A percentile compares a stretch with the other conserved stretches of the same genome.
Evolutionary conservation across 2,329 filamentous ascomycete species (phyloP).

Genomic region (Colletotrichum gigasporum): DNA sequence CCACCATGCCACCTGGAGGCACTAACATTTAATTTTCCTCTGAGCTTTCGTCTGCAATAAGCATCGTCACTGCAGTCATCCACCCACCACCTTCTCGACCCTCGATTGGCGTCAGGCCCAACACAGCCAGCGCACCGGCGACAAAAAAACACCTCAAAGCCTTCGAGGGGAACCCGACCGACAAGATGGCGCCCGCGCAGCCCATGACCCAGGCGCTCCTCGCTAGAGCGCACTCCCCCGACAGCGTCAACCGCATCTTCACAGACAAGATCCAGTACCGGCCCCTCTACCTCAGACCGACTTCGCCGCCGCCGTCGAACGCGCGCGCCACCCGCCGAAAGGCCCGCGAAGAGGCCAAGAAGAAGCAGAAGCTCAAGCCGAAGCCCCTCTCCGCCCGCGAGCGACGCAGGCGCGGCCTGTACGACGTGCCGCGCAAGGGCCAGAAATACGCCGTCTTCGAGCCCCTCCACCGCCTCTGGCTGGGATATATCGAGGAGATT

Average conservation of each 20-base stretch:
- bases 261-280: conserved; percentile 85
- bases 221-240: conserved; percentile 79
- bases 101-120: neutral
- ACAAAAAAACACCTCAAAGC: neutral
- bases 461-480: conserved; percentile 82
- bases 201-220: conserved; percentile 72
- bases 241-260: conserved; percentile 77
- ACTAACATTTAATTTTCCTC: conserved; percentile 35
- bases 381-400: conserved; percentile 82
- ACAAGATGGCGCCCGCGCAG: conserved; percentile 46
- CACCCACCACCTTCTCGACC: no score
- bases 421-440: conserved; percentile 76
- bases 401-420: conserved; percentile 76
- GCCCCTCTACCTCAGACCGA: conserved; percentile 80
- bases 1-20: conserved; percentile 23
- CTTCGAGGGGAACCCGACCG: no score
- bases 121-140: neutral
- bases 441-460: conserved; percentile 80
- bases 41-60: no score
- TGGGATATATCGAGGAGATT: conserved; percentile 84
- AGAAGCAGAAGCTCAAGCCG: conserved; percentile 59
- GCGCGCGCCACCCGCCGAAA: conserved; percentile 66
- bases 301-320: conserved; percentile 71
- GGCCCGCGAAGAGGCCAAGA: conserved; percentile 55
- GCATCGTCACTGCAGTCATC: no score